phyloP scores from a whole-genome alignment of 805 yeast species.

The Diddensiella transvaalensis region DNA sequence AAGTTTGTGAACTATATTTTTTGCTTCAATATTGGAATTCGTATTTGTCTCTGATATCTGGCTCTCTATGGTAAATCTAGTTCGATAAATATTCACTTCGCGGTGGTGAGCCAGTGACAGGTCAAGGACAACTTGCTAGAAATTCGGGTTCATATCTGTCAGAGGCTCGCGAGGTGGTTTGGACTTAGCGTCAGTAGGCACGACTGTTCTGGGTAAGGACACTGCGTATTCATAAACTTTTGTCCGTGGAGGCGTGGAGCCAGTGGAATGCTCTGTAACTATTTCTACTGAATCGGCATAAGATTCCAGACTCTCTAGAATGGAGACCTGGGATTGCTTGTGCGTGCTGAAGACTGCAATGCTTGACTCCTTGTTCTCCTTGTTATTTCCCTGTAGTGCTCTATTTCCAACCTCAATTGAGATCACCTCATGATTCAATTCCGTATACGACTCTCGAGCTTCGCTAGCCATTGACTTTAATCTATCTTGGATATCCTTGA shows the following conservation, averaged over 20 bases:
- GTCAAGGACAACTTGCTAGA: too few species aligned
- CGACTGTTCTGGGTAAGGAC: background rate
- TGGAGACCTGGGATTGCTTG: background rate
- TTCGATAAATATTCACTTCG: too few species aligned
- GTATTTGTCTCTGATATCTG: too few species aligned
- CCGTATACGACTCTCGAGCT: background rate
- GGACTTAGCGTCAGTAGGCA: background rate
- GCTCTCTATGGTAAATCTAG: too few species aligned
- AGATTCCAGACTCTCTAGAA: background rate
- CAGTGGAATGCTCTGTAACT: background rate
- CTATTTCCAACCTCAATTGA: background rate
- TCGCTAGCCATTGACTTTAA: background rate
- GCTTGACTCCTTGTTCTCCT: background rate
- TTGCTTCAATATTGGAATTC: too few species aligned
- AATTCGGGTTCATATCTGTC: background rate
- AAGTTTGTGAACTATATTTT: background rate
- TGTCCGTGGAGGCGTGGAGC: background rate
- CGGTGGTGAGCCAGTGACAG: too few species aligned
- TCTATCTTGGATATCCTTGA: background rate
- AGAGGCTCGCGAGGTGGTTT: background rate
- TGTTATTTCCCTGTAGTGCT: background rate
- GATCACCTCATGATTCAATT: background rate
- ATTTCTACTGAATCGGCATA: background rate
- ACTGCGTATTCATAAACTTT: background rate
- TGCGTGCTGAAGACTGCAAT: background rate